phyloP scores from a whole-genome alignment of 495 filamentous ascomycete genomes.

The Talaromyces liani region DNA sequence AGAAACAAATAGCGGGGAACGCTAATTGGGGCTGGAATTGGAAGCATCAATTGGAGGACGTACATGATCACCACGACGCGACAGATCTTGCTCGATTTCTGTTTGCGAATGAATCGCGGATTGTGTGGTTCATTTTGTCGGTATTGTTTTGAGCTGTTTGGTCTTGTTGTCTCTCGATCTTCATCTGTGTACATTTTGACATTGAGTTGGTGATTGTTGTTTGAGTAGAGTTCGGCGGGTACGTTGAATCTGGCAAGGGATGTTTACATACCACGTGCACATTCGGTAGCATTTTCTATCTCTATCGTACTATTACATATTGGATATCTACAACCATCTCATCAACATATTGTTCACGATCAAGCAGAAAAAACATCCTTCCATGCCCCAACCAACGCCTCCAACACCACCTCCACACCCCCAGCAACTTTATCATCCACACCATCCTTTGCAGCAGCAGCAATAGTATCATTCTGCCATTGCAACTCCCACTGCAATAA shows the following conservation, averaged over 20 bases:
- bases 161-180: background rate
- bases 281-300: too few species aligned
- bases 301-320: background rate
- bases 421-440: background rate
- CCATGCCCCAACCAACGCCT: conserved; percentile 14
- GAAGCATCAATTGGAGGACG: background rate
- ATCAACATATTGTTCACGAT: background rate
- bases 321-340: background rate
- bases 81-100: background rate
- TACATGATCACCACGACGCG: conserved; percentile 5
- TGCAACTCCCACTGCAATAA: conserved; percentile 29
- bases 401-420: conserved; percentile 17
- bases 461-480: conserved; percentile 29
- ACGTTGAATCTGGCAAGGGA: background rate
- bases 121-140: background rate
- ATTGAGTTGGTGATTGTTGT: background rate
- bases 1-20: background rate
- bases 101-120: background rate
- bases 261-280: background rate
- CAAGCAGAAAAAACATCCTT: conserved; percentile 16
- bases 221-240: background rate
- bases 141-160: background rate
- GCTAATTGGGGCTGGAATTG: background rate
- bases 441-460: conserved; percentile 7
- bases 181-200: background rate